phyloP scores from a whole-genome alignment of 441 rosid genomes.

The Lepidium campestre region DNA sequence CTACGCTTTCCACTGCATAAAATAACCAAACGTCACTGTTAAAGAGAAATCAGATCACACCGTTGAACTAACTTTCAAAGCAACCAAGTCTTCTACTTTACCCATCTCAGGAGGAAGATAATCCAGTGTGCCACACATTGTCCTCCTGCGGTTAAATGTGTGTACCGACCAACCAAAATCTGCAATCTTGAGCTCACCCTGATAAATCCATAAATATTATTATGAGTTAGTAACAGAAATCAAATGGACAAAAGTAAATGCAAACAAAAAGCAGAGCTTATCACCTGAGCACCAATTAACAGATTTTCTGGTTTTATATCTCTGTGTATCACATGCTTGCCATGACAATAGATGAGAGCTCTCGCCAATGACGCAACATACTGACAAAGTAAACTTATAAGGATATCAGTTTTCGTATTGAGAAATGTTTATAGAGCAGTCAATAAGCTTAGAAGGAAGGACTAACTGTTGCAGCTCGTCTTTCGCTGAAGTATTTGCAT shows the following conservation, averaged over 20 bases:
- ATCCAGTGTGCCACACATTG: conserved; percentile 96
- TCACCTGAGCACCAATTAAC: conserved; percentile 79
- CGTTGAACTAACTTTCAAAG: neutral
- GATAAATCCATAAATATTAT: neutral
- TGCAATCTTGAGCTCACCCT: conserved; percentile 99
- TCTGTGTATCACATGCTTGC: conserved; percentile 96
- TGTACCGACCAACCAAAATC: conserved; percentile 99
- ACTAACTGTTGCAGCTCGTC: conserved; percentile 93
- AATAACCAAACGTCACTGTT: neutral
- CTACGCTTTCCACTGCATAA: conserved; percentile 75
- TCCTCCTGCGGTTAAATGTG: conserved; percentile 85
- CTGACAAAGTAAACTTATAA: conserved; percentile 32
- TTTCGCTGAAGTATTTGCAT: conserved; percentile 89
- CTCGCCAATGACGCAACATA: conserved; percentile 96
- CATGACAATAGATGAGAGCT: conserved; percentile 95
- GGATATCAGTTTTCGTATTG: neutral
- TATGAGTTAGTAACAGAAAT: neutral
- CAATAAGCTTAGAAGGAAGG: neutral
- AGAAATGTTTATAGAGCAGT: neutral
- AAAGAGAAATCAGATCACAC: neutral
- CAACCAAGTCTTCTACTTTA: conserved; percentile 22
- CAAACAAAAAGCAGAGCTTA: neutral
- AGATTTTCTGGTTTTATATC: conserved; percentile 96
- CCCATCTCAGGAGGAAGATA: conserved; percentile 99
- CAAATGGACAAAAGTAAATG: neutral